Base-by-base conservation (phyloP, 768 basidiomycete genomes). In the Sarcodon aspratus region DNA sequence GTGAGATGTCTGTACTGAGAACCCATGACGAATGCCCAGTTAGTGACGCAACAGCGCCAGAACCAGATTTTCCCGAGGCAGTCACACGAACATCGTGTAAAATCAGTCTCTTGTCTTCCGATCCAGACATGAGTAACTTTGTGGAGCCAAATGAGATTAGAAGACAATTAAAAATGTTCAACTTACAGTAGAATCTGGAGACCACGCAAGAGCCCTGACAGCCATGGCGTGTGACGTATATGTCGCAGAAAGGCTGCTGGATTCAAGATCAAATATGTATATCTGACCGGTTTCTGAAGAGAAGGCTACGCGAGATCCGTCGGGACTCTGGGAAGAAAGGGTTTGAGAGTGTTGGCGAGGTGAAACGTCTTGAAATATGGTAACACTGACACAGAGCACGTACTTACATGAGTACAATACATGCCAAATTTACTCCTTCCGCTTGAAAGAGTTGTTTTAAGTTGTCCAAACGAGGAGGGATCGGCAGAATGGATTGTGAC, bases 1-100 rank as follows among this genome's bases (percentile, higher is more conserved):
- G 86, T 31, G 88, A 85, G 37, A 93, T 78, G 57, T 89, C 85
- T 7, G 80, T 71, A 57, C 80, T 83, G 35, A 97, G 72, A 2
- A 91, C 88, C 92, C 94, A 95, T 9, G 91, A 93, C 0, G 87
- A 76, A 62, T 97, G 93, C 0, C 93, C 93, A 6, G 79, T 76
- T 54, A 97, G 70, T 9, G 89, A 81, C 11, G 93, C 89, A 15
- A 94, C 89, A 1, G 84, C 82, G 36, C 86, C 84, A 15, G 76
- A 75, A 6, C 89, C 82, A 40, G 71, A 68, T 50, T 73, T 74
- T 13, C 76, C 70, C 5, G 78, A 71, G 6, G 75, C 56, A 1
- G 82, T 70, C n/a, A 75, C 71, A 48, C 93, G 82, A 12, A 93
- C 86, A 60, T 97, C 93, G 63, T 95, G 90, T 44, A 95, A 66